These are phyloP conservation scores for Saksenaea vasiformis DNA, from an alignment of 371 early-diverging fungal genomes.

Conservation along the genomic window DNA sequence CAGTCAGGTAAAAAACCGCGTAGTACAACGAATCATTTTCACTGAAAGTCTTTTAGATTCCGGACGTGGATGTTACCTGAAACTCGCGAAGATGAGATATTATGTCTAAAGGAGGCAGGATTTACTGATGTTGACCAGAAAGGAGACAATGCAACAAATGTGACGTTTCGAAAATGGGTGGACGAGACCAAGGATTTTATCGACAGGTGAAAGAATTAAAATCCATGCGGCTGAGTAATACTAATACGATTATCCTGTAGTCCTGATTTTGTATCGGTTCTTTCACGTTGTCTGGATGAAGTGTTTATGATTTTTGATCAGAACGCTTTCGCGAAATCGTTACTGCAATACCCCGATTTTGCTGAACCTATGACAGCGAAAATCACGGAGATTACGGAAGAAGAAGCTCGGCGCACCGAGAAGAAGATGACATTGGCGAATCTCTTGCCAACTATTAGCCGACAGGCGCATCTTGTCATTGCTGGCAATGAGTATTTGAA, in stretches of 20 bases:
- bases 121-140: constrained; percentile 22
- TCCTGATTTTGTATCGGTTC: constrained; percentile 61
- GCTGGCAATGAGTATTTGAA: constrained; percentile 87
- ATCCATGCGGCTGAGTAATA: neutral
- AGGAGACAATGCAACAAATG: constrained; percentile 25
- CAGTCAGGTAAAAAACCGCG: constrained; percentile 20
- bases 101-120: constrained; percentile 66
- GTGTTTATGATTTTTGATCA: constrained; percentile 59
- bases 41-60: neutral
- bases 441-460: constrained; percentile 74
- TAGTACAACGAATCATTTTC: neutral
- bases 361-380: constrained; percentile 23
- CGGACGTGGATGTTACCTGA: constrained; percentile 71
- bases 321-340: constrained; percentile 35
- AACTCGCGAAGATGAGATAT: constrained; percentile 57
- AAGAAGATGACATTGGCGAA: constrained; percentile 71
- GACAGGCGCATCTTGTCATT: constrained; percentile 77
- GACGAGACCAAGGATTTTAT: constrained; percentile 85
- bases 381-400: constrained; percentile 32
- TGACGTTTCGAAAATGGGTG: constrained; percentile 60
- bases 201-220: constrained; percentile 56
- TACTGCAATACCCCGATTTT: constrained; percentile 25
- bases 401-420: constrained; percentile 14
- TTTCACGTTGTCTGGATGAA: constrained; percentile 56
- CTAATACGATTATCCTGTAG: constrained; percentile 25